Conservation (phyloP, 2,329 filamentous ascomycete genomes). For the Alternaria gansuensis region DNA sequence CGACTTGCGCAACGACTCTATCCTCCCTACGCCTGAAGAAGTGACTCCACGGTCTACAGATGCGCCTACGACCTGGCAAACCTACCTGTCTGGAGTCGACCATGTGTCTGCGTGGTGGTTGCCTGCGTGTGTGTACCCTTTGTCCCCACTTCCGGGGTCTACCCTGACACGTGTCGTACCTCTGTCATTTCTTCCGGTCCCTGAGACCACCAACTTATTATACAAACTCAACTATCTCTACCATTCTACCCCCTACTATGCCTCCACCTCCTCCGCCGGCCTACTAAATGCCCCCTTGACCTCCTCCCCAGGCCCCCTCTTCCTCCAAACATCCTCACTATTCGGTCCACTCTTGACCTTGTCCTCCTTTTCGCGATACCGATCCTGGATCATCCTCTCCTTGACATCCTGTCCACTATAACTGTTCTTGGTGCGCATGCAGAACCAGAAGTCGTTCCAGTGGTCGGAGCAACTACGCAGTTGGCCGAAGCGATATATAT, state of each 20-base stretch:
- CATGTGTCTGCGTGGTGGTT: not conserved
- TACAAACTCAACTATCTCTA: not conserved
- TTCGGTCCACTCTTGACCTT: conserved; percentile 75
- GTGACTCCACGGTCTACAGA: not conserved
- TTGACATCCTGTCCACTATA: conserved; percentile 66
- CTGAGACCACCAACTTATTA: not conserved
- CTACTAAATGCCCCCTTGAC: conserved; percentile 39
- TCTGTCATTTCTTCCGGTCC: not conserved
- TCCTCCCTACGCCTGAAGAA: not conserved
- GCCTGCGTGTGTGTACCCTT: not conserved
- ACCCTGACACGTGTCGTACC: not conserved
- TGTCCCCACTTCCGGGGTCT: not conserved
- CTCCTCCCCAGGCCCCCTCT: conserved; percentile 62
- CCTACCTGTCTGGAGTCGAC: not conserved
- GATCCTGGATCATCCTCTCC: conserved; percentile 68
- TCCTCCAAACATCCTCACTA: conserved; percentile 91
- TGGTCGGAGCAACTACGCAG: conserved; percentile 81
- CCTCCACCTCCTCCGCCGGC: conserved; percentile 21
- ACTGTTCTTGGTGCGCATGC: conserved; percentile 79
- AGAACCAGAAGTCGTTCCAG: conserved; percentile 97
- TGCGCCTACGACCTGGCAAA: not conserved
- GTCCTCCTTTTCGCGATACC: conserved; percentile 72
- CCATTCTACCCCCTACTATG: not conserved
- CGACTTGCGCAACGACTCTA: conserved; percentile 7
- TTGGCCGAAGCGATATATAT: conserved; percentile 85